A percentile compares a stretch with the other conserved stretches of the same genome.
Conservation (phyloP, 306 rosid genomes). For the Rosa lucieae region DNA sequence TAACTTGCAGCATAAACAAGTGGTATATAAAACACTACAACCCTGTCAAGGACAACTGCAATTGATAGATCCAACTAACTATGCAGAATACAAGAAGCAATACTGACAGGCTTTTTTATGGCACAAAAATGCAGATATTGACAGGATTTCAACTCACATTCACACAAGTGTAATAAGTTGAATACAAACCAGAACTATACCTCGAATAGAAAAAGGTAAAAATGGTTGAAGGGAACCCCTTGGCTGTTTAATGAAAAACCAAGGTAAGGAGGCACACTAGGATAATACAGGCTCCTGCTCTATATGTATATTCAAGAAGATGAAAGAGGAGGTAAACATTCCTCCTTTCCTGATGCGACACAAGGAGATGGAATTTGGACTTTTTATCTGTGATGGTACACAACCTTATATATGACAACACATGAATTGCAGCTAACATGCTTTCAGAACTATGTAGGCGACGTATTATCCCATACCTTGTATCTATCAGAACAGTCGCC, state of each 20-base stretch:
- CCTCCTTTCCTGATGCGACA: background rate
- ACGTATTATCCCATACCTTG: background rate
- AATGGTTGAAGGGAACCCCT: background rate
- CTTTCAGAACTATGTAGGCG: slow-evolving; percentile 14
- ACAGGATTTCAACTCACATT: background rate
- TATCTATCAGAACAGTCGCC: slow-evolving; percentile 4
- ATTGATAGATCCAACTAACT: background rate
- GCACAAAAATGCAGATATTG: background rate
- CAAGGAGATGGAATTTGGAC: slow-evolving; percentile 21
- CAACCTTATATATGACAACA: slow-evolving; percentile 1
- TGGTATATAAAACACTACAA: background rate
- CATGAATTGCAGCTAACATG: slow-evolving; percentile 2
- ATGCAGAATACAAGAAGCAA: background rate
- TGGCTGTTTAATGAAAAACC: slow-evolving; percentile 1
- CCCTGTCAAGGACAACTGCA: background rate
- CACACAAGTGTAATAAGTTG: background rate
- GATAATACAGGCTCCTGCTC: slow-evolving; percentile 12
- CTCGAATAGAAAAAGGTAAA: background rate
- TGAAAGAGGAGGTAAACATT: background rate
- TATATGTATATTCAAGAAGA: background rate
- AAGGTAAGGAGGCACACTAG: slow-evolving; percentile 15
- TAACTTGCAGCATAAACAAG: background rate
- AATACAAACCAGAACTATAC: slow-evolving; percentile 21
- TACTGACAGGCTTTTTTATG: background rate
- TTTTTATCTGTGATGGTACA: slow-evolving; percentile 8